These are phyloP conservation scores for Xylariaceae sp. DNA, from an alignment of 2,329 filamentous ascomycete species.

Conservation along the genomic window DNA sequence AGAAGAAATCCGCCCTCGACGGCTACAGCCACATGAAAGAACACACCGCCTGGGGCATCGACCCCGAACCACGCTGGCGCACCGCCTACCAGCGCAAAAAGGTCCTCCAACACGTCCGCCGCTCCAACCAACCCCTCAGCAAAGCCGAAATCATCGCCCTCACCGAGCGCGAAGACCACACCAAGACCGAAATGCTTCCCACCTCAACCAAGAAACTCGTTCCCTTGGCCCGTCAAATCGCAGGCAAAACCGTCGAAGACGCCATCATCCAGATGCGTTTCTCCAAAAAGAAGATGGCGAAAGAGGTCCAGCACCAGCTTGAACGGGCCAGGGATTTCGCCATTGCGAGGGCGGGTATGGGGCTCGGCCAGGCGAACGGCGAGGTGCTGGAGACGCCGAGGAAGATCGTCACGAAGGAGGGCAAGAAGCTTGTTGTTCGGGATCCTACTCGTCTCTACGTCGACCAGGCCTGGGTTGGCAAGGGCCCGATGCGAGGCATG, in stretches of 20 bases:
- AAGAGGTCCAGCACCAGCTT: constrained; percentile 74
- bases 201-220: constrained; percentile 91
- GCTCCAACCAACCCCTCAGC: constrained; percentile 62
- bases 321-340: constrained; percentile 79
- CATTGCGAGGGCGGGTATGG: constrained; percentile 79
- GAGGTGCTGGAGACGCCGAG: constrained; percentile 40
- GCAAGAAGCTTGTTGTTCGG: constrained; percentile 64
- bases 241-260: constrained; percentile 89
- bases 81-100: constrained; percentile 78
- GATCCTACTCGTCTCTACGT: constrained; percentile 85
- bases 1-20: constrained; percentile 7
- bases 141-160: constrained; percentile 65
- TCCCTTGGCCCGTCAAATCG: constrained; percentile 80
- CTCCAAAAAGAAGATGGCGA: constrained; percentile 87
- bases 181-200: constrained; percentile 68
- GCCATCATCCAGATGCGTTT: constrained; percentile 94
- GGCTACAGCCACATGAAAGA: constrained; percentile 42
- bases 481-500: constrained; percentile 58
- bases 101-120: constrained; percentile 70
- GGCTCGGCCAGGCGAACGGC: constrained; percentile 50
- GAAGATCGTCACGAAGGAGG: constrained; percentile 70
- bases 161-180: constrained; percentile 50
- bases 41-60: constrained; percentile 60
- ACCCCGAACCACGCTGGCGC: constrained; percentile 71
- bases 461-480: constrained; percentile 87